Evolutionary conservation across 1,139 yeast genomes (phyloP), one percentile per base, ranked within the genome.

Genomic region (Pichia norvegensis): DNA sequence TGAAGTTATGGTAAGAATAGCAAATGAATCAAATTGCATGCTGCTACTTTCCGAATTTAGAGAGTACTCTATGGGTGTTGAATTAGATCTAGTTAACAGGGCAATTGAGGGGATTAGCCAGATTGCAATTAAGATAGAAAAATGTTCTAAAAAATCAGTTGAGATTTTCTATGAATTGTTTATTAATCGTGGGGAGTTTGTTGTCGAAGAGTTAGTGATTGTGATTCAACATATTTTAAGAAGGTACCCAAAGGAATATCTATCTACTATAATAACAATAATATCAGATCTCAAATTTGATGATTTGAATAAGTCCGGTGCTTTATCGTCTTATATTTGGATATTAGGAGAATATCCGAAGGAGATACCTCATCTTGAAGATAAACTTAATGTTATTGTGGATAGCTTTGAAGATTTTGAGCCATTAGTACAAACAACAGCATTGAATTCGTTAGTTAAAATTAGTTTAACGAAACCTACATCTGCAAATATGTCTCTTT

Each of bases 51-150:
- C 90, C 16, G 99, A 94, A 66, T 72, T 92, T 52, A 83, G 85
- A 62, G 99, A 94, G 65, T 84, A 94, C 63, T 81, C 97, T 5
- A 81, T 86, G 82, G 98, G 94, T 62, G 87, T 90, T 55, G 98
- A 94, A 57, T 81, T 86, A 43, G 90, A 90, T 50, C 82, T 94
- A 61, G 95, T 88, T 21, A 72, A 85, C 33, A 78, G 87, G 46
- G 80, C 97, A 1, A 82, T 92, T 43, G 75, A 74, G 54, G 94
- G 95, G 4, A 78, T 92, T 55, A 95, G 96, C 2, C 88, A 94
- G 49, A 78, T 88, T 46, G 97, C 97, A 14, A 83, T 90, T 56
- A 86, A 86, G 62, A 70, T 87, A 45, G 69, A 78, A 1, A 78
- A 74, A 48, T 66, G 74, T 39, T 75, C 82, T 2, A 76, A 71